phyloP scores from a whole-genome alignment of 257 asterid genomes.

The Salvia hispanica region DNA sequence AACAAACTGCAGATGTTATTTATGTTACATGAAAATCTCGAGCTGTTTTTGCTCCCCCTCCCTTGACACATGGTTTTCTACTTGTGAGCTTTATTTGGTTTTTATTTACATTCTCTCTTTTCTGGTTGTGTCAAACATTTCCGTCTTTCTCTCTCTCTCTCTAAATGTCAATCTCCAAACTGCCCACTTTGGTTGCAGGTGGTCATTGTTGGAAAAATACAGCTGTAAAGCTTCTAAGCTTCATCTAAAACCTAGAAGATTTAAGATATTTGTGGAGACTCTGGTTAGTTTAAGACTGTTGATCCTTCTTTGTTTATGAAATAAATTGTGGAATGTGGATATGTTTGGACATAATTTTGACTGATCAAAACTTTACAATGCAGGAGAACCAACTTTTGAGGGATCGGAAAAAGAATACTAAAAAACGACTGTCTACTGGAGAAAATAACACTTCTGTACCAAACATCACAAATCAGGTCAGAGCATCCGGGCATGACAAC shows the following conservation, averaged over 20 bases:
- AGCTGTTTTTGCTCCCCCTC: too few relatives aligned
- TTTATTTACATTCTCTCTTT: too few relatives aligned
- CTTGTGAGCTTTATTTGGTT: too few relatives aligned
- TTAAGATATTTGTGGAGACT: slow-evolving; percentile 85
- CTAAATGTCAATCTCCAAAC: slow-evolving; percentile 19
- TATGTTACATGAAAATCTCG: not conserved
- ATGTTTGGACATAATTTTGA: slow-evolving; percentile 25
- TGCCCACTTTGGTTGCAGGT: slow-evolving; percentile 55
- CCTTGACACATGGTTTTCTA: not conserved
- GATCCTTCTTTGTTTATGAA: slow-evolving; percentile 22
- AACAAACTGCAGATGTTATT: slow-evolving; percentile 14
- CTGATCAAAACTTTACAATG: slow-evolving; percentile 31
- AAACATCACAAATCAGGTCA: slow-evolving; percentile 54
- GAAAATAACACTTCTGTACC: slow-evolving; percentile 55
- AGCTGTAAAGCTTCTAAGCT: slow-evolving; percentile 99
- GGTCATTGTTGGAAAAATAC: slow-evolving; percentile 95
- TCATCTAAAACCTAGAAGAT: slow-evolving; percentile 98
- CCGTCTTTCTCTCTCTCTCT: not conserved
- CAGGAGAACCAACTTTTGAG: slow-evolving; percentile 94
- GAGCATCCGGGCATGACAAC: slow-evolving; percentile 56
- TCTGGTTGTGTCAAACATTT: too few relatives aligned
- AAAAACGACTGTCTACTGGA: slow-evolving; percentile 64
- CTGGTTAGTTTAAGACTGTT: slow-evolving; percentile 63
- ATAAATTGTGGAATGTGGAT: not conserved
- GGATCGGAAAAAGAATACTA: slow-evolving; percentile 83